Conservation (phyloP, 495 filamentous ascomycete species). For the Durotheca rogersii region DNA sequence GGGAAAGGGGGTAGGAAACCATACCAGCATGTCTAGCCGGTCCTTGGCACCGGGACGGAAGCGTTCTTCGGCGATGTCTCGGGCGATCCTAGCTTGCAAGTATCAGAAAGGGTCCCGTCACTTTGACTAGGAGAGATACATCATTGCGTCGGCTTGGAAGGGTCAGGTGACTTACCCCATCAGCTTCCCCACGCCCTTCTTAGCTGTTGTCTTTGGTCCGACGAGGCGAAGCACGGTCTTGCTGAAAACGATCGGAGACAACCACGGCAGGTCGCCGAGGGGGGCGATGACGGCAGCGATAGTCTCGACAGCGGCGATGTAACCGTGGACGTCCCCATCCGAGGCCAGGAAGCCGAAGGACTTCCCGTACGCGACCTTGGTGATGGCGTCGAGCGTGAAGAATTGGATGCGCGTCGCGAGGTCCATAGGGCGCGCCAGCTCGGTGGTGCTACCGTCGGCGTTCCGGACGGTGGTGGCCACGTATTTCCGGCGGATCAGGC, state of each 20-base stretch:
- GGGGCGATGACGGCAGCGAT: conserved; percentile 27
- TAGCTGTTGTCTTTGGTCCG: conserved; percentile 27
- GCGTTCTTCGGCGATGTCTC: conserved; percentile 31
- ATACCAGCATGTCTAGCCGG: conserved; percentile 44
- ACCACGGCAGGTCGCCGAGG: conserved; percentile 23
- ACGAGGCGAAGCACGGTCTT: conserved; percentile 23
- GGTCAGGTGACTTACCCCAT: conserved; percentile 22
- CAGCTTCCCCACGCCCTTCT: conserved; percentile 31
- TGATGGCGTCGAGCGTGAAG: conserved; percentile 51
- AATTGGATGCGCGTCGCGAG: conserved; percentile 41
- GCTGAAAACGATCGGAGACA: conserved; percentile 11
- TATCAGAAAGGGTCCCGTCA: neutral
- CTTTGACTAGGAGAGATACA: neutral
- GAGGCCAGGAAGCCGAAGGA: conserved; percentile 44
- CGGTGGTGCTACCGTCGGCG: neutral
- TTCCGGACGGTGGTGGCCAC: conserved; percentile 28
- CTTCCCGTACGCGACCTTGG: conserved; percentile 50
- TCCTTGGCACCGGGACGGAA: conserved; percentile 36
- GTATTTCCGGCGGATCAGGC: conserved; percentile 43
- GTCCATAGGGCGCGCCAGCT: conserved; percentile 36
- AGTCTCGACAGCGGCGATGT: conserved; percentile 38
- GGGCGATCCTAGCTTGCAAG: conserved; percentile 17
- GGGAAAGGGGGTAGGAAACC: neutral
- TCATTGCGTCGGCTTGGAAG: neutral
- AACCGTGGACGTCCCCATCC: conserved; percentile 49